Conservation (phyloP, 768 basidiomycete species). For the Auricularia sp. region DNA sequence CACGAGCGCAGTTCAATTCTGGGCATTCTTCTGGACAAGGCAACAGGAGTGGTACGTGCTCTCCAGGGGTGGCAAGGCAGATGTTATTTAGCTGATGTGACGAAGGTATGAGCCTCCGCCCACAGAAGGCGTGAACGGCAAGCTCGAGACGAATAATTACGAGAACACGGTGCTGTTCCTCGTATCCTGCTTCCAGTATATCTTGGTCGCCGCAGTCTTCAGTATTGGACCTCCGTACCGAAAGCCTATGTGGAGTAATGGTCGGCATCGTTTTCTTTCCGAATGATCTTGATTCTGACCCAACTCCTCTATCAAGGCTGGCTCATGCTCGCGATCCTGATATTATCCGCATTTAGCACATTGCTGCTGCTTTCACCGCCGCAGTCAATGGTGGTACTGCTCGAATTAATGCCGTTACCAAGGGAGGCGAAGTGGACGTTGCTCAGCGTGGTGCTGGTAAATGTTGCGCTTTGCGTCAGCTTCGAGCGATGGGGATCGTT, state of each 20-base stretch:
- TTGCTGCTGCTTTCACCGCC: conserved; percentile 70
- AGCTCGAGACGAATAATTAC: conserved; percentile 75
- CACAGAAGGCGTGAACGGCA: conserved; percentile 42
- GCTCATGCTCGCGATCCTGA: conserved; percentile 67
- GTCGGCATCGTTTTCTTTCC: conserved; percentile 33
- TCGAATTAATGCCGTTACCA: conserved; percentile 73
- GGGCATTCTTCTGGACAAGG: conserved; percentile 86
- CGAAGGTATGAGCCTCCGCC: conserved; percentile 72
- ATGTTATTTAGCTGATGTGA: conserved; percentile 5
- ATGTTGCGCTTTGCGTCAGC: conserved; percentile 57
- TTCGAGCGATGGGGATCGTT: conserved; percentile 74
- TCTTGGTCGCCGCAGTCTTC: conserved; percentile 92
- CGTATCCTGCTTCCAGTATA: conserved; percentile 97
- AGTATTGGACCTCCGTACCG: conserved; percentile 97
- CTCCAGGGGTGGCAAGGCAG: background rate
- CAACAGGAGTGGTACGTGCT: conserved; percentile 64
- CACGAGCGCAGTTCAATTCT: conserved; percentile 71
- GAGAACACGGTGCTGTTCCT: conserved; percentile 91
- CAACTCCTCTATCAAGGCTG: conserved; percentile 31
- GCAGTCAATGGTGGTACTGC: conserved; percentile 39
- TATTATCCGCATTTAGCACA: conserved; percentile 62
- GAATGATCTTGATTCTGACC: background rate
- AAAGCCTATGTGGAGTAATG: conserved; percentile 89
- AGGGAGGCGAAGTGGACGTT: conserved; percentile 56
- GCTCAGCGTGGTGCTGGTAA: conserved; percentile 54